Evolutionary conservation across 1,139 yeast genomes (phyloP).

Genomic region (Tardiomyces blankii): DNA sequence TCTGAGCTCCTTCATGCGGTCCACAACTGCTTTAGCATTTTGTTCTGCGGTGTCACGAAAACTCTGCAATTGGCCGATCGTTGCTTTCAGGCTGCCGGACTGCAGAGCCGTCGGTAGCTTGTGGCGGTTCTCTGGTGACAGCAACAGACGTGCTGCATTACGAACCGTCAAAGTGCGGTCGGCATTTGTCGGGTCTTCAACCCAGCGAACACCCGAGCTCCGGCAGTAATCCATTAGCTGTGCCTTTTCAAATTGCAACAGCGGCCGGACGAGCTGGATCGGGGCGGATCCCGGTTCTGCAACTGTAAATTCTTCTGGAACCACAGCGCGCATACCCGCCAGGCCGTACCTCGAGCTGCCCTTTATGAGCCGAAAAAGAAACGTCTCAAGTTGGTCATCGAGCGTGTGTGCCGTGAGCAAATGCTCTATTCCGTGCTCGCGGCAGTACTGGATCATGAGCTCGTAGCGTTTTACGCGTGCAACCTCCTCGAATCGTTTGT

Average conservation of each 20-base stretch:
- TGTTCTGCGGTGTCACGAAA: conserved; percentile 4
- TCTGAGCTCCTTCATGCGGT: neutral
- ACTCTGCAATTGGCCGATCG: conserved; percentile 1
- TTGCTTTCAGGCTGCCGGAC: neutral
- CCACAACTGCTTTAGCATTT: conserved; percentile 2
- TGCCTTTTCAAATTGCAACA: conserved; percentile 35
- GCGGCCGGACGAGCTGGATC: conserved; percentile 37
- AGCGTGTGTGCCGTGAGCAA: conserved; percentile 55
- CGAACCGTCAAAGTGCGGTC: conserved; percentile 45
- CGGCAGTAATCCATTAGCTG: conserved; percentile 39
- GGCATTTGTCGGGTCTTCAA: conserved; percentile 55
- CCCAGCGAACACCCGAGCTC: conserved; percentile 38
- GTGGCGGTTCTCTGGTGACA: neutral
- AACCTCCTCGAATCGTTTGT: conserved; percentile 38
- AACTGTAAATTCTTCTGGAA: conserved; percentile 12
- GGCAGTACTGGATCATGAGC: conserved; percentile 31
- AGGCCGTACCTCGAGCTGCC: conserved; percentile 55
- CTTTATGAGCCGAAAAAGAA: conserved; percentile 40
- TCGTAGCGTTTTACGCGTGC: conserved; percentile 47
- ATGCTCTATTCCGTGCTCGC: conserved; percentile 19
- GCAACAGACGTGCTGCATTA: conserved; percentile 29
- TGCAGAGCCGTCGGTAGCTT: conserved; percentile 3
- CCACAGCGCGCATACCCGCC: conserved; percentile 26
- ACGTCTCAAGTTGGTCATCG: conserved; percentile 68
- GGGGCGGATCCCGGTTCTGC: conserved; percentile 14